A percentile compares a stretch with the other conserved stretches of the same genome.
These are phyloP conservation scores for Hypomyces rosellus DNA, from an alignment of 2,329 filamentous ascomycete genomes.

Conservation along the genomic window DNA sequence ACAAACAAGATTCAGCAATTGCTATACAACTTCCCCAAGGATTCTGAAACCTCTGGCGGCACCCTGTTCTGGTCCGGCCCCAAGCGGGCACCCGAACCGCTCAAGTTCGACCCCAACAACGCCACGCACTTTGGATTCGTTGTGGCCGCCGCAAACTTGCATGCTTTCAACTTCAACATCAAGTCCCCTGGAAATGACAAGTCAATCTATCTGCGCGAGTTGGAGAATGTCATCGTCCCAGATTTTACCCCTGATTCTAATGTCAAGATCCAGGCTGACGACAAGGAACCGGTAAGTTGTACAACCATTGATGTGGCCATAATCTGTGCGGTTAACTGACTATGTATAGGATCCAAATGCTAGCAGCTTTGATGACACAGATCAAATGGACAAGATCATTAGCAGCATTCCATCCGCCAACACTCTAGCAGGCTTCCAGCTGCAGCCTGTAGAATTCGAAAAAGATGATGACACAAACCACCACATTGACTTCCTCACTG, in stretches of 20 bases:
- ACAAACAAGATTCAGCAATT: constrained; percentile 95
- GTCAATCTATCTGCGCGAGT: constrained; percentile 67
- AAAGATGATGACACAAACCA: constrained; percentile 98
- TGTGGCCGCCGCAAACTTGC: constrained; percentile 81
- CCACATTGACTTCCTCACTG: constrained; percentile 98
- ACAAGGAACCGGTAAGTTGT: constrained; percentile 71
- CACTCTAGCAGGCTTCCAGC: constrained; percentile 77
- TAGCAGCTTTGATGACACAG: constrained; percentile 60
- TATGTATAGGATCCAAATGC: constrained; percentile 68
- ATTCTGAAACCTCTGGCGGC: constrained; percentile 79
- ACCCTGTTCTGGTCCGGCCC: constrained; percentile 97
- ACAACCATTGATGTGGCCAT: background rate
- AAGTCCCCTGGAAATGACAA: constrained; percentile 67
- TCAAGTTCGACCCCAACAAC: constrained; percentile 83
- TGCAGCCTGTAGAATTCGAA: constrained; percentile 91
- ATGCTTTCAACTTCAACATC: constrained; percentile 97
- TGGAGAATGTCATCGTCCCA: constrained; percentile 90
- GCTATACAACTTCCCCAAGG: constrained; percentile 94
- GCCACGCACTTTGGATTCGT: constrained; percentile 84
- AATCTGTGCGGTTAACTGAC: background rate
- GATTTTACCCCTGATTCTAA: constrained; percentile 86
- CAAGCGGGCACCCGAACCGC: constrained; percentile 87
- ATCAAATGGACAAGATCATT: constrained; percentile 68
- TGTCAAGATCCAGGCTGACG: constrained; percentile 95
- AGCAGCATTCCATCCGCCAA: constrained; percentile 70